phyloP scores from a whole-genome alignment of 768 basidiomycete genomes.

The Tubosaeta brunneosetosa region DNA sequence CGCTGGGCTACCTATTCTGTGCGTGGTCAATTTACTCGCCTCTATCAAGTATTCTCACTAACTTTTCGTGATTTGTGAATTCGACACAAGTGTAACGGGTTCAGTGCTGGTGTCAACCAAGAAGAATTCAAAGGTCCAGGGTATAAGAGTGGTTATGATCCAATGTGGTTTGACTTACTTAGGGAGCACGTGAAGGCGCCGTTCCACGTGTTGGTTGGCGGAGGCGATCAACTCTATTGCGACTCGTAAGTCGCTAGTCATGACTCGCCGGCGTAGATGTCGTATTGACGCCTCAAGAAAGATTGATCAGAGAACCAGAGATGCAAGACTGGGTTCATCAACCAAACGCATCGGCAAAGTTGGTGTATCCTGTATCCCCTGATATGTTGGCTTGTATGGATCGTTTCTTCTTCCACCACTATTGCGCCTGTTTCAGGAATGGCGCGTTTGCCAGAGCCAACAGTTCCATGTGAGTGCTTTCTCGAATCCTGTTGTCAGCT shows the following conservation, averaged over 20 bases:
- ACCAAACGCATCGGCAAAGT: constrained; percentile 55
- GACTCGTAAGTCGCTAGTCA: constrained; percentile 48
- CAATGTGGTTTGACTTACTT: constrained; percentile 92
- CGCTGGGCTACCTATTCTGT: constrained; percentile 88
- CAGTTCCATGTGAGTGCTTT: constrained; percentile 67
- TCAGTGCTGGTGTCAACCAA: constrained; percentile 84
- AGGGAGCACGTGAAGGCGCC: constrained; percentile 73
- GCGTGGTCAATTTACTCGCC: constrained; percentile 20
- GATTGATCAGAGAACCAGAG: constrained; percentile 82
- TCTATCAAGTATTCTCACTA: background rate
- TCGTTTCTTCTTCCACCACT: constrained; percentile 87
- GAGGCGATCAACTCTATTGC: constrained; percentile 91
- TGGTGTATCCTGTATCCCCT: constrained; percentile 53
- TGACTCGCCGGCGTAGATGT: background rate
- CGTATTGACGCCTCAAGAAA: constrained; percentile 22
- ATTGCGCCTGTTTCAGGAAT: constrained; percentile 79
- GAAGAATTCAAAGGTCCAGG: constrained; percentile 82
- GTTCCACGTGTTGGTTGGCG: constrained; percentile 89
- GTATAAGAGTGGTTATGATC: constrained; percentile 79
- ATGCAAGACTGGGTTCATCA: constrained; percentile 79
- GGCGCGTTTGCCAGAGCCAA: constrained; percentile 92
- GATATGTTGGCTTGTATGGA: constrained; percentile 78
- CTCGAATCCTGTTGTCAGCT: background rate
- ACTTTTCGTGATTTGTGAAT: background rate
- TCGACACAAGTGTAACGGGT: constrained; percentile 70